Conservation (phyloP, 352 stramenopile species). For the Hyphochytrium catenoides region DNA sequence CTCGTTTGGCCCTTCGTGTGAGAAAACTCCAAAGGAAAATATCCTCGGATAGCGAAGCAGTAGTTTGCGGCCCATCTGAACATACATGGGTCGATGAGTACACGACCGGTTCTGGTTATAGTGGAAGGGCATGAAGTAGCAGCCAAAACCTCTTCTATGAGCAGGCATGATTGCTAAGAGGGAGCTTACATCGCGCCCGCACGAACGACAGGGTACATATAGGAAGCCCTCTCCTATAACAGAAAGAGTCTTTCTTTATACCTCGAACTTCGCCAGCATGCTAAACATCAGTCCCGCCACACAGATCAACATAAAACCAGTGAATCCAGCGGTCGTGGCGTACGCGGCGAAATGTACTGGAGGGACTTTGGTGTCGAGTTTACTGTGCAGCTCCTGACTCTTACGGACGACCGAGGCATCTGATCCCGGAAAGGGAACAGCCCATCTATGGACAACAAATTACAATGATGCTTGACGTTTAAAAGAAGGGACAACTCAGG, state of each 20-base stretch:
- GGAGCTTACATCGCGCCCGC: too few relatives aligned
- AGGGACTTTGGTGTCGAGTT: not conserved
- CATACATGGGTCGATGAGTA: too few relatives aligned
- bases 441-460: not conserved
- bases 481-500: too few relatives aligned
- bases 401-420: conserved; percentile 3
- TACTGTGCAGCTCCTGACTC: not conserved
- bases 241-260: too few relatives aligned
- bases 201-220: too few relatives aligned
- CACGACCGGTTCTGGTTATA: too few relatives aligned
- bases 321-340: not conserved
- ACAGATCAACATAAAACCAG: not conserved
- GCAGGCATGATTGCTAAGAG: too few relatives aligned
- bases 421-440: conserved; percentile 1
- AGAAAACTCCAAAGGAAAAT: conserved; percentile 5
- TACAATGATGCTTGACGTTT: too few relatives aligned
- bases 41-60: conserved; percentile 4
- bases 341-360: conserved; percentile 1
- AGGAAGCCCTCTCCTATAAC: too few relatives aligned
- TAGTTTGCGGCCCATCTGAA: conserved; percentile 1
- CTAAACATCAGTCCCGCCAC: not conserved
- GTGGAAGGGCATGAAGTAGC: too few relatives aligned
- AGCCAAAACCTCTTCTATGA: too few relatives aligned
- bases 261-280: not conserved
- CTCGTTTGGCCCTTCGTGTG: conserved; percentile 1